Conservation (phyloP, 78 protist genomes). For the Anaeramoeba flamelloides region DNA sequence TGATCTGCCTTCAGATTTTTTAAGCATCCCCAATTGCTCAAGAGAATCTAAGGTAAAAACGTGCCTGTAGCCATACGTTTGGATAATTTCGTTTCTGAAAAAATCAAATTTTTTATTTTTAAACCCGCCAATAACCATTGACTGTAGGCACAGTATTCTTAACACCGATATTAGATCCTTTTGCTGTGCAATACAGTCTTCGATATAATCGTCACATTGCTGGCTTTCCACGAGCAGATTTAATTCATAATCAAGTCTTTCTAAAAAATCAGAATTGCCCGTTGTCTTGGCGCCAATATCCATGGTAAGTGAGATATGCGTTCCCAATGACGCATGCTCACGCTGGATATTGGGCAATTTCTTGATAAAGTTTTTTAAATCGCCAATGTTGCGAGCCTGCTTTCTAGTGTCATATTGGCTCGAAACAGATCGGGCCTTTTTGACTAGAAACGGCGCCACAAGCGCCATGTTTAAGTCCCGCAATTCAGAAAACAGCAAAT, state of each 20-base stretch:
- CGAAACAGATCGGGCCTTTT: slow-evolving; percentile 18
- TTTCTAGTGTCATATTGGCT: slow-evolving; percentile 24
- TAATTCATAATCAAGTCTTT: too few relatives aligned
- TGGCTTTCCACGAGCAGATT: too few relatives aligned
- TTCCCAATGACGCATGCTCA: too few relatives aligned
- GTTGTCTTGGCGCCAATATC: too few relatives aligned
- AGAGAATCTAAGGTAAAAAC: slow-evolving; percentile 39
- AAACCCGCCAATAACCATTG: slow-evolving; percentile 40
- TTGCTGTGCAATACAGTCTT: slow-evolving; percentile 30
- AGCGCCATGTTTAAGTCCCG: slow-evolving; percentile 20
- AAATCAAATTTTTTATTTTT: slow-evolving; percentile 20
- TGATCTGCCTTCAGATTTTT: slow-evolving; percentile 19
- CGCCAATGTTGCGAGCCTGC: slow-evolving; percentile 18
- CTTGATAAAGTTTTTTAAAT: slow-evolving; percentile 30
- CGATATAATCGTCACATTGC: slow-evolving; percentile 47
- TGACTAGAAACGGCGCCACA: slow-evolving; percentile 33
- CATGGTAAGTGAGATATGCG: too few relatives aligned
- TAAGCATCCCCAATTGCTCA: slow-evolving; percentile 36
- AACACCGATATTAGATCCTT: slow-evolving; percentile 22
- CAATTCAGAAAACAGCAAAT: too few relatives aligned
- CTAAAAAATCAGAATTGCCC: too few relatives aligned
- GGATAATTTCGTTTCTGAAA: slow-evolving; percentile 25
- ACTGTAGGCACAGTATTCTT: slow-evolving; percentile 43
- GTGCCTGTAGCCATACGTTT: slow-evolving; percentile 46
- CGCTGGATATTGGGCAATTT: too few relatives aligned